phyloP scores from a whole-genome alignment of 179 eudicot genomes.

The Beta corolliflora region DNA sequence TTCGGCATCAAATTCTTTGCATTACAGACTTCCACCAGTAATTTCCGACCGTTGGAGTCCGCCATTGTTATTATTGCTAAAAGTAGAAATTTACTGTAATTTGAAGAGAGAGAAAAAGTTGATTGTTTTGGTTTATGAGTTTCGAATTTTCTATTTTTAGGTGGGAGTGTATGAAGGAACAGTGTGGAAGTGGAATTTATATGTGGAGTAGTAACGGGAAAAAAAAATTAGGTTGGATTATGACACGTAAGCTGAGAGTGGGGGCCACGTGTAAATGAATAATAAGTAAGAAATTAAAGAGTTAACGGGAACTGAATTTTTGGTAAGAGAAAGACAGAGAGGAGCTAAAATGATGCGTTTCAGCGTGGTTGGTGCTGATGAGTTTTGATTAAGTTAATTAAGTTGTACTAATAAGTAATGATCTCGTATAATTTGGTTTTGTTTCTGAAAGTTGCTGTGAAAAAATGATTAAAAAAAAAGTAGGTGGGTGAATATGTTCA shows the following conservation, averaged over 20 bases:
- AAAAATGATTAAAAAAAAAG: too few species aligned
- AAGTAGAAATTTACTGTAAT: not conserved
- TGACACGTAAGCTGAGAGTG: conserved; percentile 9
- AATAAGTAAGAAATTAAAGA: too few species aligned
- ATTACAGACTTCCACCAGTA: conserved; percentile 67
- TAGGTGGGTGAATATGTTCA: too few species aligned
- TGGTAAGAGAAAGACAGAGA: not conserved
- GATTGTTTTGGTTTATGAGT: not conserved
- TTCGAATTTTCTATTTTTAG: too few species aligned
- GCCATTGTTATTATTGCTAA: conserved; percentile 36
- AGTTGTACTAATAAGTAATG: too few species aligned
- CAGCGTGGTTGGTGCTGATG: not conserved
- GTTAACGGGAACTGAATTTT: conserved; percentile 10
- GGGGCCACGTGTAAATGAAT: conserved; percentile 18
- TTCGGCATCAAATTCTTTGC: conserved; percentile 92
- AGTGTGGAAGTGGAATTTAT: conserved; percentile 10
- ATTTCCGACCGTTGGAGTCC: conserved; percentile 52
- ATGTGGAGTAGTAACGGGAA: conserved; percentile 13
- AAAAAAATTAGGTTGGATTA: not conserved
- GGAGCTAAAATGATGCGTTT: not conserved
- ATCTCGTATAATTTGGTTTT: too few species aligned
- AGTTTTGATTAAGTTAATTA: too few species aligned
- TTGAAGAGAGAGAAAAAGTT: not conserved
- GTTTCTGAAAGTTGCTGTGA: too few species aligned
- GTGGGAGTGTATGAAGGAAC: not conserved